Base-by-base conservation (phyloP, 495 filamentous ascomycete species). In the Cercophora scortea region DNA sequence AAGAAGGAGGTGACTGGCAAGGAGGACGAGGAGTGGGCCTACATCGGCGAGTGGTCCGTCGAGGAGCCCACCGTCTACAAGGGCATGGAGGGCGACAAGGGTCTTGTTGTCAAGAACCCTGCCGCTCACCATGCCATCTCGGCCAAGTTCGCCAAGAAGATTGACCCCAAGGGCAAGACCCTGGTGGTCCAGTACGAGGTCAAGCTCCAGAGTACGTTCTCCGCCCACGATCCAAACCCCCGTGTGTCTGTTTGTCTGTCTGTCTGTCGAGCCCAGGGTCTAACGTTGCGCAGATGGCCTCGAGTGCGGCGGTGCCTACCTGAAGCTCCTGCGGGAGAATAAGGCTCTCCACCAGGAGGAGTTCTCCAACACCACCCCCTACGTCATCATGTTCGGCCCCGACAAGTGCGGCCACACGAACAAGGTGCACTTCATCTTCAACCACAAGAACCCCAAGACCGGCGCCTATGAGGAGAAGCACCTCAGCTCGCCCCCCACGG, bases 391-490 rank as follows among this genome's bases (percentile, higher is more conserved):
- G 94, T 99, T 99, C 71, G 94, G 94, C 59, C 94, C 94, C 64
- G 94, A 99, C 78, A 99, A 96, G 85, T 99, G 94, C 70, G 94
- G 93, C 73, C 82, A 88, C 64, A 97, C 90, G 69, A 99, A 99
- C 83, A 97, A 97, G 86, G 89, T 99, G 51, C 94, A 99, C 80
- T 95, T 99, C 76, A 99, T 99, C 73, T 94, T 99, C 86, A 92
- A 93, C 69, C 94, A 97, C 88, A 99, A 97, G 87, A 99, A 97
- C 83, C 94, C 94, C 64, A 97, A 96, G 87, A 96, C 90, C 46
- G 91, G 93, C 71, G 92, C 96, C 72, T 99, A 99, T 62, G 93
- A 97, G 81, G 94, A 99, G 87, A 99, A 99, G 83, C 94, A 99
- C 76, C 80, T 97, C 49, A 87, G 81, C 69, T 79, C 80, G 61